Base-by-base conservation (phyloP, 2,329 filamentous ascomycete species). In the Penicillium sp. region DNA sequence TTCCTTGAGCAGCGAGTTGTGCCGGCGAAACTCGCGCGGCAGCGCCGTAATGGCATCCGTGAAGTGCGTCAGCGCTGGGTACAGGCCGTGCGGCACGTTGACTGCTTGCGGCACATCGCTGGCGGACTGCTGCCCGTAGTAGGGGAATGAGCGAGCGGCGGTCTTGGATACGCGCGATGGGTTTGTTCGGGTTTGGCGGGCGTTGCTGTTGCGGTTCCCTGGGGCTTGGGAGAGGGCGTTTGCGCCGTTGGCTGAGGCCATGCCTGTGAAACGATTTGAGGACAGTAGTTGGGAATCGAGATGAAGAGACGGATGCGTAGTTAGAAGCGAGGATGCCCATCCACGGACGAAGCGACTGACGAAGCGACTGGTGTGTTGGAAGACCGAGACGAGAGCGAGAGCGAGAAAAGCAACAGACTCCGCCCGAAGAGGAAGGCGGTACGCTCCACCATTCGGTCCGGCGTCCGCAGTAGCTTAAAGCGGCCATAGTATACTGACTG, bases 1-100 rank as follows among this genome's bases (percentile, higher is more conserved):
- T 76, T 99, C 94, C 73, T 97, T 97, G 64, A 99, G 81, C 56
- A 97, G 83, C 33, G 93, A 97, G 66, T 96, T 96, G 73, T 99
- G 93, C 69, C 91, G 87, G 65, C 96, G 91, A 51, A 97, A 90
- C 76, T 99, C 94, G 72, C 92, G 92, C 4, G 94, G 94, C 24
- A 99, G 83, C 40, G 93, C 92, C 52, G 91, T 87, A 69, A 97
- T 91, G 61, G 91, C 87, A 73, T 97, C 92, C 61, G 93, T 90
- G 71, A 99, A 97, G 70, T 86, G 85, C 42, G 83, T 83, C 61
- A 88, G 81, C 23, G 83, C 85, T 58, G 86, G 85, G 64, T 83
- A 87, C 72, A 88, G 85, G 40, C 76, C 77, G 51, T 76, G 72
- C 38, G 74, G 72, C 18, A 74, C 65, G 59, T 69, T 64, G 56